A percentile compares a stretch with the other conserved stretches of the same genome.
Evolutionary conservation across 73 alveolate species (phyloP).

Genomic region (Paraurostyla sp.): DNA sequence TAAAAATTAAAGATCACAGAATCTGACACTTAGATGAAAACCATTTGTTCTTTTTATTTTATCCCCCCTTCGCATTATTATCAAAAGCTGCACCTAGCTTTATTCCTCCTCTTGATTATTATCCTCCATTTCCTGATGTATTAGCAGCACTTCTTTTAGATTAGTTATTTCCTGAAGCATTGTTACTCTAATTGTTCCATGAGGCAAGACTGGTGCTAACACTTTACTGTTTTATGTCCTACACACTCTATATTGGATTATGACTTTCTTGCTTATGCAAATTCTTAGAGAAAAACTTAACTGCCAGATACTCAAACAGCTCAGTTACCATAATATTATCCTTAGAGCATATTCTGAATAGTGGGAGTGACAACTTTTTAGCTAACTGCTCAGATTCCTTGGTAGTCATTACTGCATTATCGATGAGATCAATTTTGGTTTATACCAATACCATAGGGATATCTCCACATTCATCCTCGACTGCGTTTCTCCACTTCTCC

Average conservation of each 20-base stretch:
- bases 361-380: conserved; percentile 80
- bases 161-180: not conserved
- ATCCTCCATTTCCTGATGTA: not conserved
- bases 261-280: conserved; percentile 30
- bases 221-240: conserved; percentile 40
- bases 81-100: not conserved
- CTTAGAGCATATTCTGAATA: conserved; percentile 91
- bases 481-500: conserved; percentile 87
- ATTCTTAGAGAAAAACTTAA: conserved; percentile 1
- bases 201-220: conserved; percentile 21
- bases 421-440: conserved; percentile 89
- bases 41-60: conserved; percentile 6
- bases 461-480: conserved; percentile 89
- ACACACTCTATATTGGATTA: conserved; percentile 11
- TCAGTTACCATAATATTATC: conserved; percentile 90
- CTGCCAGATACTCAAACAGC: conserved; percentile 75
- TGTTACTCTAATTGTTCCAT: not conserved
- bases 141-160: not conserved
- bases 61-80: not conserved
- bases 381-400: conserved; percentile 84
- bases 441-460: conserved; percentile 90
- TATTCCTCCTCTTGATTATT: not conserved
- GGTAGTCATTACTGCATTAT: conserved; percentile 82
- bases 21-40: not conserved
- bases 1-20: not conserved